A percentile compares a stretch with the other conserved stretches of the same genome.
phyloP scores from a whole-genome alignment of 73 alveolate genomes.

The Paramecium sonneborni region DNA sequence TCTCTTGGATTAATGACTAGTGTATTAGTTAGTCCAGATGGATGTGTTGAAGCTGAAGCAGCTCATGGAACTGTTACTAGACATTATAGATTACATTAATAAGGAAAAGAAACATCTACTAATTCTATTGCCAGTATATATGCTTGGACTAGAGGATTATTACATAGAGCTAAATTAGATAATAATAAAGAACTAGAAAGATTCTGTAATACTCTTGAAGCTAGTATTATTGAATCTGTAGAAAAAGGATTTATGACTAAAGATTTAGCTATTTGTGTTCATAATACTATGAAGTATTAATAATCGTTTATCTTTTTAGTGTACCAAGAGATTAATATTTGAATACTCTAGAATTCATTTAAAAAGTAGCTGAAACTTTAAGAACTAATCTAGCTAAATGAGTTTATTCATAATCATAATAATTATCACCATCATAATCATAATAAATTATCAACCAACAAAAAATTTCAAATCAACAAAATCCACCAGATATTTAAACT shows the following conservation, averaged over 20 bases:
- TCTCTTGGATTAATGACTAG: constrained; percentile 83
- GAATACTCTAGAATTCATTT: constrained; percentile 61
- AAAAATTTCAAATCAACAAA: not conserved
- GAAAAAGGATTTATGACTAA: constrained; percentile 88
- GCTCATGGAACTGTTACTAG: constrained; percentile 94
- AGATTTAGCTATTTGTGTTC: constrained; percentile 85
- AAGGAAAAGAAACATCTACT: constrained; percentile 86
- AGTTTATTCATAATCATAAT: too few species aligned
- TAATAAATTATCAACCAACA: not conserved
- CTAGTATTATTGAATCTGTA: constrained; percentile 70
- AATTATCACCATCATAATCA: not conserved
- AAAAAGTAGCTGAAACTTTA: constrained; percentile 66
- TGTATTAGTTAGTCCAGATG: constrained; percentile 82
- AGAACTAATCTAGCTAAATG: constrained; percentile 14
- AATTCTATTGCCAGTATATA: constrained; percentile 86
- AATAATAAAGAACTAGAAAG: constrained; percentile 63
- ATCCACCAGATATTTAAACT: not conserved
- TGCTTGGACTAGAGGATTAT: constrained; percentile 91
- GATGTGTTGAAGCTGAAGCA: constrained; percentile 86
- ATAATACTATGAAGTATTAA: constrained; percentile 56
- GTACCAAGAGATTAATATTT: constrained; percentile 64
- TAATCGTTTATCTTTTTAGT: not conserved
- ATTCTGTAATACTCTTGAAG: constrained; percentile 77
- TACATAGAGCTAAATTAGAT: constrained; percentile 83
- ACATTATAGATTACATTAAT: constrained; percentile 82